Evolutionary conservation across 148 eudicot species (phyloP).

Genomic region (Hydrangea macrophylla): DNA sequence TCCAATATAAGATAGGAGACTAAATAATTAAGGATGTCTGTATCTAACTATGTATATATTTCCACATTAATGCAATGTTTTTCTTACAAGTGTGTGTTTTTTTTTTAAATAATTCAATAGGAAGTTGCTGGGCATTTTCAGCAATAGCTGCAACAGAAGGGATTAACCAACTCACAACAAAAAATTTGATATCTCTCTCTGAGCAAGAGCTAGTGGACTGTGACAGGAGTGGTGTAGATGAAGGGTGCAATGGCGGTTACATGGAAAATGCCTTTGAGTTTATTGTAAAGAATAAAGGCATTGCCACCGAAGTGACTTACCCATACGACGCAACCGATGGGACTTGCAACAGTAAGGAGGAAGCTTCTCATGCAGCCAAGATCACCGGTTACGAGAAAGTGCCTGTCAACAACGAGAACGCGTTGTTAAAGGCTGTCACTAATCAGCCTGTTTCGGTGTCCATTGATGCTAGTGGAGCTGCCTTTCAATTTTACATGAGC

Average conservation of each 20-base stretch:
- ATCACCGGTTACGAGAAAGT: conserved; percentile 23
- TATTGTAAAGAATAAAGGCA: conserved; percentile 10
- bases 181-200: conserved; percentile 17
- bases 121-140: conserved; percentile 26
- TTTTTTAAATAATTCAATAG: neutral
- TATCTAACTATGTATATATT: no score
- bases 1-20: no score
- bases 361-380: conserved; percentile 12
- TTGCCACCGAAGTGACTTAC: conserved; percentile 7
- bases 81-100: no score
- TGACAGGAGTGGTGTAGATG: conserved; percentile 6
- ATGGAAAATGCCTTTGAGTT: conserved; percentile 16
- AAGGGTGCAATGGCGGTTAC: conserved; percentile 15
- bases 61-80: no score
- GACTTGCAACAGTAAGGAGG: conserved; percentile 18
- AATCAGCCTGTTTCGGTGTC: conserved; percentile 23
- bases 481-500: conserved; percentile 17
- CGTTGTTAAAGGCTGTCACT: conserved; percentile 23
- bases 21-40: no score
- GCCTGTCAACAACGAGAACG: conserved; percentile 18
- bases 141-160: conserved; percentile 24
- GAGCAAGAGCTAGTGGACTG: conserved; percentile 27
- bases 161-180: conserved; percentile 5
- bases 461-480: conserved; percentile 19
- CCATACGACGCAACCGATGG: conserved; percentile 2